Conservation (phyloP, 805 yeast species). For the Barnettozyma siamensis region DNA sequence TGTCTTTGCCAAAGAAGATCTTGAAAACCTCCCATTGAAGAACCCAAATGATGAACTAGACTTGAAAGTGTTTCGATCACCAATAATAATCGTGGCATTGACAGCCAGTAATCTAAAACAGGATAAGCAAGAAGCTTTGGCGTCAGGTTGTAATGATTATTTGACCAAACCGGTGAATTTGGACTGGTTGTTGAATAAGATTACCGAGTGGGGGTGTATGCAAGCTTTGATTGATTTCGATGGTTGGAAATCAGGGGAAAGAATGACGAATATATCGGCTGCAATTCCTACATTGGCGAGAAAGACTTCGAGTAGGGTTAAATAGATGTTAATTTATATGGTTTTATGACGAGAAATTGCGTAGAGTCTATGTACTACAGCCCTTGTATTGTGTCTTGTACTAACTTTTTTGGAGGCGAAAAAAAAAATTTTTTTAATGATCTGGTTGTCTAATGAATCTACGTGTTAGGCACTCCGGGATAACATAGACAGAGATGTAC, state of each 20-base stretch:
- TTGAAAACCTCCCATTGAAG: constrained; percentile 20
- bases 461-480: too few relatives aligned
- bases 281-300: constrained; percentile 23
- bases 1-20: constrained; percentile 22
- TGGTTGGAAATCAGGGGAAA: constrained; percentile 65
- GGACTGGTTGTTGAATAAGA: constrained; percentile 89
- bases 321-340: too few relatives aligned
- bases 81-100: constrained; percentile 95
- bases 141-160: constrained; percentile 97
- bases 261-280: constrained; percentile 33
- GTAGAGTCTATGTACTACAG: too few relatives aligned
- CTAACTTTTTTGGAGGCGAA: too few relatives aligned
- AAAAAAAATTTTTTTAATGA: too few relatives aligned
- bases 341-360: too few relatives aligned
- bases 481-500: too few relatives aligned
- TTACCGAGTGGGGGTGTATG: constrained; percentile 99
- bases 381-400: too few relatives aligned
- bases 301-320: constrained; percentile 11
- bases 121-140: constrained; percentile 84
- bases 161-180: constrained; percentile 93
- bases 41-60: constrained; percentile 52
- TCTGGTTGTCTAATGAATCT: too few relatives aligned
- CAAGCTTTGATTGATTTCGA: constrained; percentile 95
- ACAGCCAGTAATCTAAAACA: constrained; percentile 86
- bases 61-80: constrained; percentile 66